Evolutionary conservation across 345 rosid species (phyloP).

Genomic region (Eucalyptus lansdowneana): DNA sequence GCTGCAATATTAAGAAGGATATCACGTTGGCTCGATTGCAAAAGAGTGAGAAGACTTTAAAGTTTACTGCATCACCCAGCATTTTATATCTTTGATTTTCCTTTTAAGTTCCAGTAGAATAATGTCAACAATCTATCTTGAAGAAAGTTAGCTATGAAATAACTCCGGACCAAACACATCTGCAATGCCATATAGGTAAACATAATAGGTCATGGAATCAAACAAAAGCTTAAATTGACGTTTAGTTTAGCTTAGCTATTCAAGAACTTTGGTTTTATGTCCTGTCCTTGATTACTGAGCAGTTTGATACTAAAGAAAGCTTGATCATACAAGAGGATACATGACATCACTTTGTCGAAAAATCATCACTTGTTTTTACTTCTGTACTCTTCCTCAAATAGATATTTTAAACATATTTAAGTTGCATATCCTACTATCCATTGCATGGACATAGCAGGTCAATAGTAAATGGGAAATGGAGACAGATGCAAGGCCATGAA

Average conservation of each 20-base stretch:
- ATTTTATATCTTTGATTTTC: neutral
- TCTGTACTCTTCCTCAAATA: neutral
- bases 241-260: neutral
- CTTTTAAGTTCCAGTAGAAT: neutral
- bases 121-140: neutral
- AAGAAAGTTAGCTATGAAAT: neutral
- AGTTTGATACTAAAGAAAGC: neutral
- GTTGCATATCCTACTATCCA: neutral
- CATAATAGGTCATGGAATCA: neutral
- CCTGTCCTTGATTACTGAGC: neutral
- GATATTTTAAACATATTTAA: neutral
- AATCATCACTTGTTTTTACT: neutral
- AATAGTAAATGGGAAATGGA: neutral
- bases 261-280: neutral
- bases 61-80: neutral
- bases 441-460: neutral
- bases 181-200: neutral
- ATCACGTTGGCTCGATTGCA: neutral
- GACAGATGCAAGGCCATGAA: neutral
- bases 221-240: neutral
- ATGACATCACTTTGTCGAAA: neutral
- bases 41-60: neutral
- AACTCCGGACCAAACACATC: neutral
- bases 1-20: constrained; percentile 29
- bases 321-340: neutral